phyloP scores from a whole-genome alignment of 2,329 filamentous ascomycete genomes.

The Tolypocladium amazonense region DNA sequence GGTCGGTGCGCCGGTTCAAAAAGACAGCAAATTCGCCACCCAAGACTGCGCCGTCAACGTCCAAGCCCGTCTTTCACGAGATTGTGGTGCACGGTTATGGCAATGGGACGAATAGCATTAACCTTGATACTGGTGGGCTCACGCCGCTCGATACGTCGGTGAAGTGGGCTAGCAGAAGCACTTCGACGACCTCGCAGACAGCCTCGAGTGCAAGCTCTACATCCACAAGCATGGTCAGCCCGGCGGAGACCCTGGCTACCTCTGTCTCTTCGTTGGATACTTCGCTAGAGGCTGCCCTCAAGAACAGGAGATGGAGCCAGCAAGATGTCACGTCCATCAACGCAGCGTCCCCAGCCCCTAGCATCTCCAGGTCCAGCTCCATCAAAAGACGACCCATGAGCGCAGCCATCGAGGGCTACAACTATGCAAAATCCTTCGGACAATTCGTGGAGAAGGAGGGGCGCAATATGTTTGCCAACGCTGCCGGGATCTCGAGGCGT shows the following conservation, averaged over 20 bases:
- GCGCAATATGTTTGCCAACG: constrained; percentile 6
- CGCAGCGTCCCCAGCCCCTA: not conserved
- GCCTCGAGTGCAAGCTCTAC: constrained; percentile 11
- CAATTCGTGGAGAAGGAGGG: constrained; percentile 10
- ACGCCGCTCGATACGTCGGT: constrained; percentile 2
- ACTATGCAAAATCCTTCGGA: constrained; percentile 14
- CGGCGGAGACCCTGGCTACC: constrained; percentile 13
- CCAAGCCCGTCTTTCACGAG: constrained; percentile 29
- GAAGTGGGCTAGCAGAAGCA: constrained; percentile 11
- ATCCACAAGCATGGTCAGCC: constrained; percentile 16
- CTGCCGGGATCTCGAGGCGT: constrained; percentile 6
- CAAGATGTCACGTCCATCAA: constrained; percentile 17
- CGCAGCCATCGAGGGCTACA: constrained; percentile 15
- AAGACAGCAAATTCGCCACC: constrained; percentile 9
- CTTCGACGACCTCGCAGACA: constrained; percentile 16
- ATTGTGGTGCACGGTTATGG: constrained; percentile 44
- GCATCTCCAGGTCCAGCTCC: constrained; percentile 4
- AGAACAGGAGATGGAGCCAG: constrained; percentile 15
- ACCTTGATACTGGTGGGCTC: constrained; percentile 7
- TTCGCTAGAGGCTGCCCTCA: constrained; percentile 8
- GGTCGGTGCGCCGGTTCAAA: constrained; percentile 21
- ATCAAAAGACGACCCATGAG: constrained; percentile 16
- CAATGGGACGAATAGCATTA: constrained; percentile 36
- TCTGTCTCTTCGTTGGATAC: constrained; percentile 12
- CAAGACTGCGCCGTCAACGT: constrained; percentile 5